phyloP scores from a whole-genome alignment of 805 yeast species.

The Myxozyma neglecta region DNA sequence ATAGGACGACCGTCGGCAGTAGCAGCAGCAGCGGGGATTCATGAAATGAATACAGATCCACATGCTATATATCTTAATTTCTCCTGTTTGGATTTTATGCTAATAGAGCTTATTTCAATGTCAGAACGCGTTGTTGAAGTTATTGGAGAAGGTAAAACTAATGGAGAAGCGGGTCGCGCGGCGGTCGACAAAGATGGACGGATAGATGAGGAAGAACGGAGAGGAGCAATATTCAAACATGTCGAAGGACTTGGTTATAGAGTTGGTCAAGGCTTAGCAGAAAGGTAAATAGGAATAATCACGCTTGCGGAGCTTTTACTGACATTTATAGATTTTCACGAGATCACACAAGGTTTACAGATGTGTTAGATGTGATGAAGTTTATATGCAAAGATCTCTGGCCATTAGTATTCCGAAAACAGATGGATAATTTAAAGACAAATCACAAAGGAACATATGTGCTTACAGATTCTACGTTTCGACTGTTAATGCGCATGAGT shows the following conservation, averaged over 20 bases:
- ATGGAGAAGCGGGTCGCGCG: background rate
- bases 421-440: constrained; percentile 87
- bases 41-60: constrained; percentile 28
- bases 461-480: constrained; percentile 66
- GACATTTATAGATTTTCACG: constrained; percentile 37
- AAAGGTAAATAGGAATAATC: constrained; percentile 38
- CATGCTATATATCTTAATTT: constrained; percentile 49
- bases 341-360: constrained; percentile 51
- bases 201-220: constrained; percentile 22
- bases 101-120: constrained; percentile 76
- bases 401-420: constrained; percentile 76
- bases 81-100: constrained; percentile 58
- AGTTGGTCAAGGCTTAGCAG: constrained; percentile 61
- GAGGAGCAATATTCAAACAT: constrained; percentile 56
- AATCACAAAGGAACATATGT: constrained; percentile 87
- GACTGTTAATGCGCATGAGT: constrained; percentile 53
- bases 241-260: constrained; percentile 70
- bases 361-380: constrained; percentile 80
- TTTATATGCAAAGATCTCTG: constrained; percentile 91
- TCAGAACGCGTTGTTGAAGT: constrained; percentile 62
- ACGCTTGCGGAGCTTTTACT: constrained; percentile 1
- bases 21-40: constrained; percentile 3
- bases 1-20: constrained; percentile 2
- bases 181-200: constrained; percentile 8
- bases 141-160: constrained; percentile 34